Evolutionary conservation across 108 stramenopile genomes (phyloP), one percentile per base, ranked within the genome.

Genomic region (Skeletonema potamos): DNA sequence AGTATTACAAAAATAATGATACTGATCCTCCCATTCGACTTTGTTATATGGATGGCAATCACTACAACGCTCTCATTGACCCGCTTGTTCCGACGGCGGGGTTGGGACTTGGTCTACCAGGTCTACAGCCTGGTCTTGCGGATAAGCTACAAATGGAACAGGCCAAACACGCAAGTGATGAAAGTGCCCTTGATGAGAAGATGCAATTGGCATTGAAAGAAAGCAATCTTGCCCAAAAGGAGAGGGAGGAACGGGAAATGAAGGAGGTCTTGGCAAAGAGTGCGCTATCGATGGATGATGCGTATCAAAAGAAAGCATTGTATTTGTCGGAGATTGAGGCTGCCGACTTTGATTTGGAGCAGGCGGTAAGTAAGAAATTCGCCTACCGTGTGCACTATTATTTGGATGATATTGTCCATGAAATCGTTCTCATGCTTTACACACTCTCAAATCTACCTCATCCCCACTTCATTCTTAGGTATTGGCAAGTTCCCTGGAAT

Each of bases 31-130:
- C 93, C 17, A 90, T 94, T 69, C 90, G 93, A 26, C 70, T 94
- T 2, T 75, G 77, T 26, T 94, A 94, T 67, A 88, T 89, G 61
- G 91, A 94, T 68, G 89, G 89, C 1, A 92, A 94, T 73, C 93
- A 94, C 62, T 94, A 94, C 77, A 88, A 94, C 59, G 93, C 93
- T 1, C 76, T 94, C 3, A 72, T 92, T 27, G 93, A 94, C 69
- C 93, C 93, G 0, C 58, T 86, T 29, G 61, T 83, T 20, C 90
- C 93, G 24, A 94, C 93, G 24, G 93, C 93, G 24, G 93, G 93
- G 7, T 41, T 94, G 15, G 93, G 93, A 11, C 74, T 94, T 4
- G 89, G 93, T 3, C 34, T 94, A 6, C 91, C 93, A 3, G 93
- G 89, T 24, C 61, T 94, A 32, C 73, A 88, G 63, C 89, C 88